phyloP scores from a whole-genome alignment of 2,329 filamentous ascomycete genomes.

The Metarhizium anisopliae region DNA sequence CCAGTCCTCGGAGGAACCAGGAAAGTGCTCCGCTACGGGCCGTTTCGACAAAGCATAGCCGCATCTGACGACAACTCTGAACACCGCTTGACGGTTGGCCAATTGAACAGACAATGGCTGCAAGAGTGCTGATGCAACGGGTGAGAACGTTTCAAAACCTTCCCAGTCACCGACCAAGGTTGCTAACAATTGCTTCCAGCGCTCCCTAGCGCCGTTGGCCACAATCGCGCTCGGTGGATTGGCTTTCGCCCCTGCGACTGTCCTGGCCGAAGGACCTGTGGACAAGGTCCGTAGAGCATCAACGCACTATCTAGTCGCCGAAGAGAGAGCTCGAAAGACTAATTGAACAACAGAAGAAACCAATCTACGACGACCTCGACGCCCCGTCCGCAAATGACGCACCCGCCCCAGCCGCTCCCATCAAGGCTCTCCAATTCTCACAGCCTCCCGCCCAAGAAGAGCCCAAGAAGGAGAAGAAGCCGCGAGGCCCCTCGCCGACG shows the following conservation, averaged over 20 bases:
- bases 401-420: constrained; percentile 19
- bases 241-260: constrained; percentile 37
- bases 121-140: constrained; percentile 50
- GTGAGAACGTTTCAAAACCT: constrained; percentile 25
- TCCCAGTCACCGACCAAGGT: constrained; percentile 14
- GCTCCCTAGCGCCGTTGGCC: constrained; percentile 44
- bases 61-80: constrained; percentile 13
- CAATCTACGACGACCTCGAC: constrained; percentile 73
- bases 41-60: constrained; percentile 4
- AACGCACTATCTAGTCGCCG: background rate
- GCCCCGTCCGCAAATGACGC: constrained; percentile 20
- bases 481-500: constrained; percentile 64
- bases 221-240: constrained; percentile 40
- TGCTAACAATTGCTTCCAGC: constrained; percentile 28
- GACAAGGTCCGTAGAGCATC: constrained; percentile 19
- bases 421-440: constrained; percentile 13
- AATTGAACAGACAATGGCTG: constrained; percentile 45
- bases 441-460: constrained; percentile 23
- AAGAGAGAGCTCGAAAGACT: background rate
- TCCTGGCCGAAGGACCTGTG: constrained; percentile 42
- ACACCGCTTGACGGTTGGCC: constrained; percentile 20
- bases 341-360: constrained; percentile 39
- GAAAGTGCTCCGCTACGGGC: constrained; percentile 6
- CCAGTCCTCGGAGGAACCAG: constrained; percentile 4
- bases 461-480: constrained; percentile 17